Base-by-base conservation (phyloP, 768 basidiomycete species). In the Lepiota venenata region DNA sequence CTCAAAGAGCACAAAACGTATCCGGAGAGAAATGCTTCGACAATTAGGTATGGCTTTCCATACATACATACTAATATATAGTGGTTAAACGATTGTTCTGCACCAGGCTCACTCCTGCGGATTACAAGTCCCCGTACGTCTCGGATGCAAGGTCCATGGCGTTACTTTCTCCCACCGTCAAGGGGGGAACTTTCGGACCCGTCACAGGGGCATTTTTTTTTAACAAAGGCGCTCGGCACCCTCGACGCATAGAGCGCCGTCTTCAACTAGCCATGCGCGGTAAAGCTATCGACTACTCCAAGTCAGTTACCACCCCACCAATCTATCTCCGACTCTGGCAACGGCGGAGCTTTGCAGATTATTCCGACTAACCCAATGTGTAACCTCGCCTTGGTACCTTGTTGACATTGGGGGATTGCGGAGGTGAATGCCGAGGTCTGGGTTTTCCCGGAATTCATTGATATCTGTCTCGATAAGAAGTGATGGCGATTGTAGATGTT, bases 21-120 rank as follows among this genome's bases (percentile, higher is more conserved):
- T 63, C 0, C 74, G 77, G 3, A 78, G 77, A 4, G 68, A 67
- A 46, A 64, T 64, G 16, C n/a, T 71, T 62, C 25, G 81, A 69
- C 52, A n/a, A n/a, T n/a, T n/a, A n/a, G n/a, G n/a, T n/a, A n/a
- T n/a, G n/a, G n/a, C n/a, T n/a, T n/a, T n/a, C n/a, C n/a, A n/a
- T n/a, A n/a, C n/a, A n/a, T n/a, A n/a, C n/a, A n/a, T 25, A 25
- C 5, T 25, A 25, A 2, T 5, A 25, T 25, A 2, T 25, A 25
- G 5, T 5, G 25, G 25, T 2, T 25, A 25, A 25, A 25, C 5
- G 5, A 25, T 25, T 25, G 25, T n/a, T n/a, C n/a, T n/a, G n/a
- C n/a, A n/a, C n/a, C n/a, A n/a, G n/a, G n/a, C n/a, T n/a, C n/a
- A n/a, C n/a, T n/a, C n/a, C n/a, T n/a, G n/a, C n/a, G n/a, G 62